Percentiles rank a stretch among this genome's conserved stretches.
Conservation (phyloP, 2,329 filamentous ascomycete species). For the Pyrenochaeta sp. region DNA sequence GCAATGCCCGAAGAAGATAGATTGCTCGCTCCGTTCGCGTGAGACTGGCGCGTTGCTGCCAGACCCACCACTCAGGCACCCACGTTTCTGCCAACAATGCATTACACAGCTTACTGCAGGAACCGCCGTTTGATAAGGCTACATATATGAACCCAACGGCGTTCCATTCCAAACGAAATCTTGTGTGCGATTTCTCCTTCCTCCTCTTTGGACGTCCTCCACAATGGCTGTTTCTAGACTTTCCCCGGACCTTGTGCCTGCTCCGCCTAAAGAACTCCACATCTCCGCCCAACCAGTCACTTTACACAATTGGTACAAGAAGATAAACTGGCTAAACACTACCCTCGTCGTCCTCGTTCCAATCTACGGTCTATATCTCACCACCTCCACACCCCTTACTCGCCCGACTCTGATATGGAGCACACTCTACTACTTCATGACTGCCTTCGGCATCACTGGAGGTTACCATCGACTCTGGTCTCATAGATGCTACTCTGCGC, state of each 20-base stretch:
- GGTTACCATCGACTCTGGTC: conserved; percentile 78
- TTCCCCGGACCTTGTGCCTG: not conserved
- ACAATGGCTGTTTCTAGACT: conserved; percentile 6
- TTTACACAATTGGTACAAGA: conserved; percentile 80
- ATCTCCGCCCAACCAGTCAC: conserved; percentile 27
- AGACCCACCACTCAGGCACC: conserved; percentile 11
- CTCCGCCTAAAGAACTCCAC: conserved; percentile 19
- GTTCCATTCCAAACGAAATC: not conserved
- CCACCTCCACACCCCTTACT: conserved; percentile 79
- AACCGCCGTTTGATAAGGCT: conserved; percentile 5
- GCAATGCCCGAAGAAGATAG: not conserved
- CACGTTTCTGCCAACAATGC: conserved; percentile 6
- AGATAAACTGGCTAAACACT: conserved; percentile 92
- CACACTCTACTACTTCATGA: conserved; percentile 81
- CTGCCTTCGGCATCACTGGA: conserved; percentile 68
- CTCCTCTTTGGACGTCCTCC: not conserved
- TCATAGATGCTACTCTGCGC: conserved; percentile 56
- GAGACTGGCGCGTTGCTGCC: conserved; percentile 7
- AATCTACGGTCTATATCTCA: conserved; percentile 73
- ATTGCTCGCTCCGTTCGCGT: conserved; percentile 3
- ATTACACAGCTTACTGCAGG: conserved; percentile 9
- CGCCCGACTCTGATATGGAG: conserved; percentile 76
- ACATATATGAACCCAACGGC: conserved; percentile 7
- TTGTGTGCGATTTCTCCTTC: not conserved
- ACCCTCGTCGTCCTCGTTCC: conserved; percentile 81